These are phyloP conservation scores for Venturia oleaginea DNA, from an alignment of 2,329 filamentous ascomycete species.

Conservation along the genomic window DNA sequence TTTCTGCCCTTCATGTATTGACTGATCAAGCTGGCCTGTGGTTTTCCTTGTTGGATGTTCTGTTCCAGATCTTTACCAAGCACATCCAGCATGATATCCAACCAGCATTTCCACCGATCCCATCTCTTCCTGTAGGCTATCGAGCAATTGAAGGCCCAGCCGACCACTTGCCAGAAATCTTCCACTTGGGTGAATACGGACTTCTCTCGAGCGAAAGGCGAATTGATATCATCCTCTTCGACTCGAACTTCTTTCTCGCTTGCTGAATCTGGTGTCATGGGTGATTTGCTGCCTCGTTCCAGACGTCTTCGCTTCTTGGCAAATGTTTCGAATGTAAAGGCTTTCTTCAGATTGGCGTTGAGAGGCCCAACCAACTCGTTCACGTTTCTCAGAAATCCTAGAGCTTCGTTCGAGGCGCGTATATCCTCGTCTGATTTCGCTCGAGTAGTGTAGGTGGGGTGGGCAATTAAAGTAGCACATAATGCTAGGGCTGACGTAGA, in stretches of 20 bases:
- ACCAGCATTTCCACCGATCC: conserved; percentile 72
- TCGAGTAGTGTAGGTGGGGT: conserved; percentile 70
- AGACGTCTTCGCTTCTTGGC: conserved; percentile 18
- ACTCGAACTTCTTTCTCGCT: conserved; percentile 28
- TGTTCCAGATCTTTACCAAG: conserved; percentile 58
- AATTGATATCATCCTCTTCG: conserved; percentile 41
- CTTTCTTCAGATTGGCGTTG: conserved; percentile 59
- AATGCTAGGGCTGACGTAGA: conserved; percentile 66
- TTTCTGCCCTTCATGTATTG: conserved; percentile 44
- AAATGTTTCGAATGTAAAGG: conserved; percentile 55
- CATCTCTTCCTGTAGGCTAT: conserved; percentile 63
- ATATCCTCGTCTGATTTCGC: conserved; percentile 51
- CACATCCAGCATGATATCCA: conserved; percentile 69
- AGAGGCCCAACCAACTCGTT: conserved; percentile 57
- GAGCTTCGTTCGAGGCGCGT: conserved; percentile 55
- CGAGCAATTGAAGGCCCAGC: conserved; percentile 92
- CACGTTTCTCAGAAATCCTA: conserved; percentile 61
- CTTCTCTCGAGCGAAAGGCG: conserved; percentile 52
- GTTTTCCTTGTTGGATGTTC: conserved; percentile 16
- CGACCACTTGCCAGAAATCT: conserved; percentile 82
- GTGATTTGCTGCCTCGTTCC: conserved; percentile 14
- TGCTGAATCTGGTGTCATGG: conserved; percentile 19
- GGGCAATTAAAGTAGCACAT: conserved; percentile 70
- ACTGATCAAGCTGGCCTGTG: conserved; percentile 48
- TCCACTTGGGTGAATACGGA: conserved; percentile 68